Base-by-base conservation (phyloP, 805 yeast genomes). In the Candida insectalens region DNA sequence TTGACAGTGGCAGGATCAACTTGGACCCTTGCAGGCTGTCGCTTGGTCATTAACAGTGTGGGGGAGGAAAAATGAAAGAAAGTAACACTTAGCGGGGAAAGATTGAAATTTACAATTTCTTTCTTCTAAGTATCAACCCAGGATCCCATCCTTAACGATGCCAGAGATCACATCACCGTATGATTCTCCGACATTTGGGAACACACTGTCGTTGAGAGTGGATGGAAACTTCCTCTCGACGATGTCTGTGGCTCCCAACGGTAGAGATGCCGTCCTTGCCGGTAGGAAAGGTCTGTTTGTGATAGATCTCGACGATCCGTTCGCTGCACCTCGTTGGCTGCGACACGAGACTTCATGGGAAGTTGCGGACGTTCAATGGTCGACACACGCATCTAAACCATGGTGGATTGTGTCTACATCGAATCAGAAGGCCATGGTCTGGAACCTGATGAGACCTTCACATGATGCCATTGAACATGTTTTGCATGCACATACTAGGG, bases 341-440 rank as follows among this genome's bases (percentile, higher is more conserved):
- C 94, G 78, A 36, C 96, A 92, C 50, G 67, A 77, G 23, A 89
- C 96, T 0, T 77, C 94, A 0, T 92, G 97, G 97, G 97, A 92
- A 55, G 98, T 92, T 3, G 96, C 98, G 0, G 96, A 89, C 53
- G 96, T 89, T 2, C 97, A 92, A 55, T 92, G 98, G 97, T 83
- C 94, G 3, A 96, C 96, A 0, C 96, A 92, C 51, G 65, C 70
- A 5, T 68, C 77, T 2, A 83, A 83, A 43, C 89, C 95, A 1
- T 67, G 80, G 5, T 88, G 96, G 95, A 84, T 92, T 28, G 80
- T 89, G 1, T 83, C 95, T 1, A 85, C 97, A 0, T 81, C 95
- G 2, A 92, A 89, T 55, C 98, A 89, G 51, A 89, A 89, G 59
- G 97, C 95, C 1, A 65, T 92, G 50, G 74, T 92, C 4, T 92